Evolutionary conservation across 2,329 filamentous ascomycete species (phyloP), one percentile per base, ranked within the genome.

Genomic region (Colletotrichum musicola): DNA sequence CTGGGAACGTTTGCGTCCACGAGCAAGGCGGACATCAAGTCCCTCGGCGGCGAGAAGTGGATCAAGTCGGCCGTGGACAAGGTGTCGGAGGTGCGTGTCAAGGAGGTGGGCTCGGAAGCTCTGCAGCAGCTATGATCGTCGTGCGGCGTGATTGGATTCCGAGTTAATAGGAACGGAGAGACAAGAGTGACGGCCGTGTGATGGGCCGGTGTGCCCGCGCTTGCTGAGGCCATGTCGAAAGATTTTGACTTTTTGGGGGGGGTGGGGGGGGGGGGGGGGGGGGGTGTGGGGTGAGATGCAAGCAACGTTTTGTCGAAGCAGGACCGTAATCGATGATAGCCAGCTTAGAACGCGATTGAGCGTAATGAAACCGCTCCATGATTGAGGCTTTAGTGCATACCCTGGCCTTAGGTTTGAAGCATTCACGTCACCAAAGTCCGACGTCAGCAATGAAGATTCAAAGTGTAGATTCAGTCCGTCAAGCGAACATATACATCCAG

Each of bases 1-100:
- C 81, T 95, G 0, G 97, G 96, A 0, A 99, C 95, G 1, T 77
- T 97, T 68, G 78, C 94, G 77, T 25, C 92, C 14, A 85, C 89
- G n/a, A 81, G 80, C 1, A 79, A 78, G 58, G 80, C 80, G 2
- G 81, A 81, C 70, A 82, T 80, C 40, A 81, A 76, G 74, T 81
- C 80, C 30, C 73, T 86, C 5, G 81, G 79, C 1, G 81, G 83
- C 7, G 76, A 78, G 5, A 72, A 73, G 13, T 82, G 81, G 77
- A 78, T 87, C 12, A 76, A 78, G 14, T 76, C 76, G 4, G 85
- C 83, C 13, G 79, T 81, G n/a, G 81, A 78, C 54, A 82, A 80
- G 72, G 77, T 81, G 13, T 73, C 76, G 0, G 87, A 89, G 68
- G 78, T 80, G 12, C 79, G 85, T 27, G 81, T 89, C 25, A 82